Evolutionary conservation across 345 rosid genomes (phyloP).

Genomic region (Salix arbutifolia): DNA sequence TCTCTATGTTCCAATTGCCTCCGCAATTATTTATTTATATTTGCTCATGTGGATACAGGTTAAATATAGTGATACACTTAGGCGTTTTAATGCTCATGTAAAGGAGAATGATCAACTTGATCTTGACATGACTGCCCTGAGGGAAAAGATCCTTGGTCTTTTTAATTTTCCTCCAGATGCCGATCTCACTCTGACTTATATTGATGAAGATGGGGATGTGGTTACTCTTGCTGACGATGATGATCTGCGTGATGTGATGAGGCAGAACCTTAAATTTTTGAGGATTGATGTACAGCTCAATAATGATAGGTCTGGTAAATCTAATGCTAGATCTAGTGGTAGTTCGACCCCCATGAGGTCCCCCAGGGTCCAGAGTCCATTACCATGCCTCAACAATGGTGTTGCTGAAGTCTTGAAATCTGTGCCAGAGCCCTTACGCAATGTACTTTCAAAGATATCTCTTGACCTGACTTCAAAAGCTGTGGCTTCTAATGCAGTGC

Average conservation of each 20-base stretch:
- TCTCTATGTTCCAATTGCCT: not conserved
- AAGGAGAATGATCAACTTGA: slow-evolving; percentile 54
- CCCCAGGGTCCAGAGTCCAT: slow-evolving; percentile 32
- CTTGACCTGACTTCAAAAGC: slow-evolving; percentile 57
- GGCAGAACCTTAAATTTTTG: slow-evolving; percentile 68
- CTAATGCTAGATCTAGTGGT: slow-evolving; percentile 45
- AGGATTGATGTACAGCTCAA: slow-evolving; percentile 50
- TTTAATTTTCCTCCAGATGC: slow-evolving; percentile 53
- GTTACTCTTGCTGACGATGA: slow-evolving; percentile 72
- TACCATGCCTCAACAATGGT: slow-evolving; percentile 35
- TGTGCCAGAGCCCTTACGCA: slow-evolving; percentile 58
- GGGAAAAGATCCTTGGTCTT: slow-evolving; percentile 56
- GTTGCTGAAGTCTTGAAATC: slow-evolving; percentile 53
- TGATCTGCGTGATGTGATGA: slow-evolving; percentile 67
- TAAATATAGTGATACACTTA: slow-evolving; percentile 57
- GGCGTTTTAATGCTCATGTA: slow-evolving; percentile 69
- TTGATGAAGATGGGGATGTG: slow-evolving; percentile 87
- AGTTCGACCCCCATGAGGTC: slow-evolving; percentile 53
- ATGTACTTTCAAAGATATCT: slow-evolving; percentile 47
- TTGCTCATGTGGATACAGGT: slow-evolving; percentile 45
- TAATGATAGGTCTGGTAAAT: slow-evolving; percentile 24
- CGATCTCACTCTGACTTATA: slow-evolving; percentile 57
- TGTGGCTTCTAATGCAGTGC: slow-evolving; percentile 35
- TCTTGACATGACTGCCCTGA: slow-evolving; percentile 56
- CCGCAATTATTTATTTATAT: not conserved